Percentiles rank a stretch among this genome's conserved stretches.
These are phyloP conservation scores for Kwoniella newhampshirensis DNA, from an alignment of 768 basidiomycete species.

Conservation along the genomic window DNA sequence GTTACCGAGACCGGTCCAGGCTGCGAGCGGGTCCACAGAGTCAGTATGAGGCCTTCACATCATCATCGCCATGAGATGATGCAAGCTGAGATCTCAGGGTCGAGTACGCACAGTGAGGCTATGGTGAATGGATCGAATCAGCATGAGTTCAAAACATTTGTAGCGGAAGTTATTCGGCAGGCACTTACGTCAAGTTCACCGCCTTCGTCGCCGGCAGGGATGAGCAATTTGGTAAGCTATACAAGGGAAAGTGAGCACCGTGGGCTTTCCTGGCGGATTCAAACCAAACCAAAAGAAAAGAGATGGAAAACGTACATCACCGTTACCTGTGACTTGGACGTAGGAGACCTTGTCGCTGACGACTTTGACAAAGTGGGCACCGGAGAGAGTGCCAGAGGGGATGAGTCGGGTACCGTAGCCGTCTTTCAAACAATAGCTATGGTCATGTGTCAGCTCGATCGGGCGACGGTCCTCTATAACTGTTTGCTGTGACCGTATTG, in stretches of 20 bases:
- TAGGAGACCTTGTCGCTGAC: conserved; percentile 53
- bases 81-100: too few relatives aligned
- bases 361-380: conserved; percentile 56
- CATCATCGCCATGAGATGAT: too few relatives aligned
- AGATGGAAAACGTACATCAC: conserved; percentile 33
- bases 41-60: too few relatives aligned
- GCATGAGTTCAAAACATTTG: neutral
- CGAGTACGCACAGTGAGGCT: conserved; percentile 17
- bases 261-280: too few relatives aligned
- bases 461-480: neutral
- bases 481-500: neutral
- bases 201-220: conserved; percentile 54
- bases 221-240: conserved; percentile 54
- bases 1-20: conserved; percentile 55
- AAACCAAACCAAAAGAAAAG: neutral
- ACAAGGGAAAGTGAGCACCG: conserved; percentile 8
- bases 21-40: conserved; percentile 10
- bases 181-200: conserved; percentile 55
- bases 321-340: conserved; percentile 52
- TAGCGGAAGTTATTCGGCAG: neutral
- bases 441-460: neutral
- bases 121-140: neutral
- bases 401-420: conserved; percentile 56
- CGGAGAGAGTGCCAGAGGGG: conserved; percentile 53
- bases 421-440: conserved; percentile 52